Evolutionary conservation across 179 eudicot species (phyloP).

Genomic region (Beta lomatogona): DNA sequence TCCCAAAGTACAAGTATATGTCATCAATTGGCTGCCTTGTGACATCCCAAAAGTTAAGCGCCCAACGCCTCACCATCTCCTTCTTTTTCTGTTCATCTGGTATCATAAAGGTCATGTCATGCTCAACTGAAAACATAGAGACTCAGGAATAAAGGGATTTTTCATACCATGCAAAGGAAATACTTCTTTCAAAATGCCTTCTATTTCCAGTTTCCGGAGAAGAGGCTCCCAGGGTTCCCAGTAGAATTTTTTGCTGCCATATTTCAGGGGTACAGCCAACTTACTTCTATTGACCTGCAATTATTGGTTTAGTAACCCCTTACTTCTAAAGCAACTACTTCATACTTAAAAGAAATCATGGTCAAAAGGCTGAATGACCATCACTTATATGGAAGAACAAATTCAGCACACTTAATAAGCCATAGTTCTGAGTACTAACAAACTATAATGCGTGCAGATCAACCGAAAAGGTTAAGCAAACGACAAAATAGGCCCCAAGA

Average conservation of each 20-base stretch:
- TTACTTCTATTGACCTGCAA: slow-evolving; percentile 69
- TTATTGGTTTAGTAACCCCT: slow-evolving; percentile 12
- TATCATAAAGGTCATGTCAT: slow-evolving; percentile 26
- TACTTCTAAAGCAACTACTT: background rate
- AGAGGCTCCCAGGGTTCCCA: slow-evolving; percentile 83
- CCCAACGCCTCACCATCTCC: slow-evolving; percentile 78
- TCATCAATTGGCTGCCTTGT: slow-evolving; percentile 87
- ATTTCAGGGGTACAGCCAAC: slow-evolving; percentile 39
- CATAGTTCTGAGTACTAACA: background rate
- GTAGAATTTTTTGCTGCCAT: slow-evolving; percentile 42
- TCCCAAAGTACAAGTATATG: slow-evolving; percentile 78
- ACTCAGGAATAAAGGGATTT: background rate
- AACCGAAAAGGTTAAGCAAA: background rate
- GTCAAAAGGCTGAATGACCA: background rate
- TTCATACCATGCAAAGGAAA: slow-evolving; percentile 87
- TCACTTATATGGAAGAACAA: background rate
- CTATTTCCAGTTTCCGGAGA: slow-evolving; percentile 52
- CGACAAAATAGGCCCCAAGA: background rate
- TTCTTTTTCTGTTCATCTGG: slow-evolving; percentile 81
- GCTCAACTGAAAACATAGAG: slow-evolving; percentile 10
- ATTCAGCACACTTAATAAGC: background rate
- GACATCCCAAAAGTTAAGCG: slow-evolving; percentile 74
- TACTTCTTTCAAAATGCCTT: slow-evolving; percentile 67
- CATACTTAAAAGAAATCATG: background rate
- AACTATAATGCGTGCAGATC: background rate